Evolutionary conservation across 163 green algal species (phyloP).

Genomic region (Volvox carteri): DNA sequence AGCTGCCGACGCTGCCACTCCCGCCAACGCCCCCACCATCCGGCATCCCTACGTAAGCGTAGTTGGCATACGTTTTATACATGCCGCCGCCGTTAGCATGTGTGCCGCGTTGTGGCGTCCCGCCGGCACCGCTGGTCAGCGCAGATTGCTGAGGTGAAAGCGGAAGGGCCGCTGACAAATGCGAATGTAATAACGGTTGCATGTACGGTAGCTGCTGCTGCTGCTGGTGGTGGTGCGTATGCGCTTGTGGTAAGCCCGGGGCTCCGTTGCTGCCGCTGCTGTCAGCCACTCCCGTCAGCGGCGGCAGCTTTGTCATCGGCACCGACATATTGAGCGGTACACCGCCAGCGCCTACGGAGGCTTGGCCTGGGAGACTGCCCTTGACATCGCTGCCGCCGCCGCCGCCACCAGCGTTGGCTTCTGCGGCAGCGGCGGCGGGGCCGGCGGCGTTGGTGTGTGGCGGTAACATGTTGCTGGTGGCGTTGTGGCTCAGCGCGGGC

Average conservation of each 20-base stretch:
- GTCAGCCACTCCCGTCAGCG: neutral
- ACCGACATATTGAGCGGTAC: neutral
- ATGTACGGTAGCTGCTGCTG: neutral
- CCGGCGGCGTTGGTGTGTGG: neutral
- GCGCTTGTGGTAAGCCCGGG: neutral
- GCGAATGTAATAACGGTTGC: neutral
- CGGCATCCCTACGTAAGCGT: neutral
- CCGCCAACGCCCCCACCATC: neutral
- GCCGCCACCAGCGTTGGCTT: no score
- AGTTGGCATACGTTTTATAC: constrained; percentile 50
- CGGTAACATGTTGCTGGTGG: neutral
- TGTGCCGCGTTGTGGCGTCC: no score
- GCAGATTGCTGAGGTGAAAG: neutral
- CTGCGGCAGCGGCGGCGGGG: neutral
- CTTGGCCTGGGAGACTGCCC: no score
- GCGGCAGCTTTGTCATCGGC: neutral
- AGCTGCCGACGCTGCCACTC: neutral
- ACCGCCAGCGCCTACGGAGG: neutral
- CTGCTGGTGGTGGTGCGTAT: neutral
- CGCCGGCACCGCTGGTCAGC: neutral
- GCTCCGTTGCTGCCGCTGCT: neutral
- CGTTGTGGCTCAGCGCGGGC: neutral
- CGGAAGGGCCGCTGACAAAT: neutral
- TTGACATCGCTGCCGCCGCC: neutral
- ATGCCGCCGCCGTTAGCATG: neutral